Base-by-base conservation (phyloP, 1,139 yeast genomes). In the Suhomyces kunorum region DNA sequence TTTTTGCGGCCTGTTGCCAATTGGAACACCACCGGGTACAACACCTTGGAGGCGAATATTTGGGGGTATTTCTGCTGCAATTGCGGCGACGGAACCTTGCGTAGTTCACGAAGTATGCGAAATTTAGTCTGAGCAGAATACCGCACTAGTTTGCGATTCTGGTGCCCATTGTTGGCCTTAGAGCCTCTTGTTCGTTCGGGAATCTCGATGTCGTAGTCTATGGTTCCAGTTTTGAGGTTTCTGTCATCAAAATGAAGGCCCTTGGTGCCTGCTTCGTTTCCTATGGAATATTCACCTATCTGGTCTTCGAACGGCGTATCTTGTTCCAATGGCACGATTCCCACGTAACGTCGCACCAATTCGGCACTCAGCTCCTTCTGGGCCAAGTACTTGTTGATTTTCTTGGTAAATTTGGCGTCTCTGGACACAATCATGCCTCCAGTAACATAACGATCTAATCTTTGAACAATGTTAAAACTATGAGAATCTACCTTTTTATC, bases 1-100 rank as follows among this genome's bases (percentile, higher is more conserved):
- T 59, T 59, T 42, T 59, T 59, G 23, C 63, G 36, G 6, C 64
- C 64, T 0, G 63, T 58, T 24, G 45, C 45, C 11, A 59, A 45
- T 36, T 58, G 55, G 25, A 57, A 40, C 6, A 56, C 41, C 1
- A 56, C 40, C 1, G 64, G 64, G 13, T 51, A 46, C 5, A 51
- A 34, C 5, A 29, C 28, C 23, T 46, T 48, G 13, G 42, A 36
- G 11, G 28, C 28, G 36, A 39, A 52, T 8, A 57, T 42, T 4
- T 35, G 32, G 5, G 58, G 58, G 34, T 50, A 55, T 14, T 35
- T 30, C 6, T 13, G 9, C 14, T 28, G 24, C 17, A 44, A 42
- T 12, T 26, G 15, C 2, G 23, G 11, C 4, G 43, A 28, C 3
- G 55, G 44, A 2, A 12, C 9, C 25, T 40, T 32, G 25, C 35